Evolutionary conservation across 441 rosid genomes (phyloP).

Genomic region (Populus hybrid): DNA sequence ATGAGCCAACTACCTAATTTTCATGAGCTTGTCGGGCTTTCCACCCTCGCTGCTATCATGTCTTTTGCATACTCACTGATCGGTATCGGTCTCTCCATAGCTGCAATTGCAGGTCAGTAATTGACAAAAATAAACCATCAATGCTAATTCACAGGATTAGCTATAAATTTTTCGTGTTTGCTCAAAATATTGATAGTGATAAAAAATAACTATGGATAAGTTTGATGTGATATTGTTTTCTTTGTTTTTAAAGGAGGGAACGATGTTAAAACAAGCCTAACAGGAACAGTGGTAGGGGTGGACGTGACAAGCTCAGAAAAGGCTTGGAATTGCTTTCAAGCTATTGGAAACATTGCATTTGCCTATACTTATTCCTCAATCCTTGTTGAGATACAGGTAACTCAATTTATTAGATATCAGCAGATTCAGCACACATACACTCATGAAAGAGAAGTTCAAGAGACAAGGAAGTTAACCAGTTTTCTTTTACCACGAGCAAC

Average conservation of each 20-base stretch:
- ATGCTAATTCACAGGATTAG: not conserved
- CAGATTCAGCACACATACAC: not conserved
- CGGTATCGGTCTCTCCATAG: conserved; percentile 39
- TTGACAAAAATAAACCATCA: not conserved
- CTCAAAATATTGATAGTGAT: not conserved
- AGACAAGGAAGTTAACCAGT: not conserved
- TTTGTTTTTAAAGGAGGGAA: conserved; percentile 18
- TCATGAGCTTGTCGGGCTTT: conserved; percentile 38
- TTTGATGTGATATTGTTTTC: not conserved
- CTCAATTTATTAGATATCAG: not conserved
- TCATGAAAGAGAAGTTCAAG: not conserved
- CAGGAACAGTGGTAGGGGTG: conserved; percentile 49
- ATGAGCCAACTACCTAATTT: conserved; percentile 41
- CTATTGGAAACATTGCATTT: conserved; percentile 63
- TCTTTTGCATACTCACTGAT: conserved; percentile 37
- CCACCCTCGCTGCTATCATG: conserved; percentile 41
- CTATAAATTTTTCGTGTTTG: not conserved
- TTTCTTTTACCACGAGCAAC: not conserved
- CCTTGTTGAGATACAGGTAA: conserved; percentile 67
- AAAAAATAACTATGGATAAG: not conserved
- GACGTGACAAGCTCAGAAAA: conserved; percentile 43
- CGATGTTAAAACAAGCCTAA: conserved; percentile 36
- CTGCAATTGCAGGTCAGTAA: conserved; percentile 29
- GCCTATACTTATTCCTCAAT: conserved; percentile 49
- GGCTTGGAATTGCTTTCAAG: conserved; percentile 48